These are phyloP conservation scores for Mariannaea sp. DNA, from an alignment of 2,329 filamentous ascomycete species.

Conservation along the genomic window DNA sequence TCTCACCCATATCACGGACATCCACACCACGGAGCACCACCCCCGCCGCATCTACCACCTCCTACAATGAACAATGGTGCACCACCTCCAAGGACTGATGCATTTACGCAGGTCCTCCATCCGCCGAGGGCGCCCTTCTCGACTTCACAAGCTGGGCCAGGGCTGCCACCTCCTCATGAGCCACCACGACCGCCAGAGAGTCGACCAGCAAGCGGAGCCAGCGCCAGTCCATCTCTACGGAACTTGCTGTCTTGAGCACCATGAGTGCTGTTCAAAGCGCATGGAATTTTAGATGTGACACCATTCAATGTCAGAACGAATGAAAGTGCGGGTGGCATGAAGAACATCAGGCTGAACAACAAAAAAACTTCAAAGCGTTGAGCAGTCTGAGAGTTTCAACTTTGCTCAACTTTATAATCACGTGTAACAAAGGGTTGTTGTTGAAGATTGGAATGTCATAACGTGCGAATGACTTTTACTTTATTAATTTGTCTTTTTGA, in stretches of 20 bases:
- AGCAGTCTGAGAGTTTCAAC: too few relatives aligned
- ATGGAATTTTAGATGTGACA: background rate
- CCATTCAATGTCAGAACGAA: background rate
- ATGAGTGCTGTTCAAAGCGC: background rate
- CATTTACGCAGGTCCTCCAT: constrained; percentile 49
- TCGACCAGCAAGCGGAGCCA: constrained; percentile 66
- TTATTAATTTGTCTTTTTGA: too few relatives aligned
- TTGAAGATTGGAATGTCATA: too few relatives aligned
- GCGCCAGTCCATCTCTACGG: constrained; percentile 75
- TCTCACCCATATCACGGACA: constrained; percentile 42
- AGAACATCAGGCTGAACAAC: background rate
- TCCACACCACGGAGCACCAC: constrained; percentile 27
- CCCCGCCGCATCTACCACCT: constrained; percentile 35
- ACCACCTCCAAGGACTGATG: constrained; percentile 42
- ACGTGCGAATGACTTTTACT: too few relatives aligned
- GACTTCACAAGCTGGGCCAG: constrained; percentile 52
- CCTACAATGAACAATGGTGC: constrained; percentile 43
- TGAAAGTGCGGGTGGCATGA: background rate
- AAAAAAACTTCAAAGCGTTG: background rate
- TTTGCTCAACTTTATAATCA: too few relatives aligned
- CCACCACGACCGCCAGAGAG: constrained; percentile 44
- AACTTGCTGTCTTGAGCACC: constrained; percentile 68
- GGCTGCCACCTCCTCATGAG: constrained; percentile 39
- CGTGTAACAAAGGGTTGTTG: too few relatives aligned
- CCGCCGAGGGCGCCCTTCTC: constrained; percentile 50